These are phyloP conservation scores for Podila verticillata DNA, from an alignment of 192 early-diverging fungal genomes.

Conservation along the genomic window DNA sequence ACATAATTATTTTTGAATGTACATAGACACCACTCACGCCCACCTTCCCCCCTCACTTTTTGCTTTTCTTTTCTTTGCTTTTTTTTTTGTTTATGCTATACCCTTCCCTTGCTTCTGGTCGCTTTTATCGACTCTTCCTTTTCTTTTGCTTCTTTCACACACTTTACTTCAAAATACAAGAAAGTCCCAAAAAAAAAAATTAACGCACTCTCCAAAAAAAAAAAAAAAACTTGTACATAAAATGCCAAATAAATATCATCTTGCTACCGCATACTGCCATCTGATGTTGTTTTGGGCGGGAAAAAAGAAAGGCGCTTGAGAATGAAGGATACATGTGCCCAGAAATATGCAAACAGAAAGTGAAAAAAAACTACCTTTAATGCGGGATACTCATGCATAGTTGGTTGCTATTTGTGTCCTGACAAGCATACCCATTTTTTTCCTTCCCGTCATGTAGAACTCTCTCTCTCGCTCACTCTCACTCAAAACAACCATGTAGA, in stretches of 20 bases:
- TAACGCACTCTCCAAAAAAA: not conserved
- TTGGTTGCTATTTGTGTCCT: not conserved
- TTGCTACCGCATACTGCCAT: no score
- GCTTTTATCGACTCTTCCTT: not conserved
- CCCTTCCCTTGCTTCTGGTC: not conserved
- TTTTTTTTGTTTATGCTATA: not conserved
- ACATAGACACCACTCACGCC: slow-evolving; percentile 3
- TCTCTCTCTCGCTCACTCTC: no score
- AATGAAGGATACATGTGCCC: no score
- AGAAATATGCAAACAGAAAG: no score
- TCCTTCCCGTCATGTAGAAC: not conserved
- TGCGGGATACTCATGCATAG: not conserved
- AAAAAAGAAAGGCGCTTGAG: no score
- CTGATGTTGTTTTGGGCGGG: no score
- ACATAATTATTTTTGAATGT: not conserved
- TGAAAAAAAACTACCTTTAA: no score
- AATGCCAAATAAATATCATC: not conserved
- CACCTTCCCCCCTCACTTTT: not conserved
- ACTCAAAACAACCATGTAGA: no score
- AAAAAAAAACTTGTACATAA: not conserved
- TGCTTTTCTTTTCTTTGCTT: not conserved
- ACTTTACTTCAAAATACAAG: slow-evolving; percentile 6
- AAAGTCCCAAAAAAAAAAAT: slow-evolving; percentile 13
- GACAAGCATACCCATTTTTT: not conserved
- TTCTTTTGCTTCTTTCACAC: slow-evolving; percentile 1